Conservation (phyloP, 164 flowering plant genomes). For the Macadamia tetraphylla region DNA sequence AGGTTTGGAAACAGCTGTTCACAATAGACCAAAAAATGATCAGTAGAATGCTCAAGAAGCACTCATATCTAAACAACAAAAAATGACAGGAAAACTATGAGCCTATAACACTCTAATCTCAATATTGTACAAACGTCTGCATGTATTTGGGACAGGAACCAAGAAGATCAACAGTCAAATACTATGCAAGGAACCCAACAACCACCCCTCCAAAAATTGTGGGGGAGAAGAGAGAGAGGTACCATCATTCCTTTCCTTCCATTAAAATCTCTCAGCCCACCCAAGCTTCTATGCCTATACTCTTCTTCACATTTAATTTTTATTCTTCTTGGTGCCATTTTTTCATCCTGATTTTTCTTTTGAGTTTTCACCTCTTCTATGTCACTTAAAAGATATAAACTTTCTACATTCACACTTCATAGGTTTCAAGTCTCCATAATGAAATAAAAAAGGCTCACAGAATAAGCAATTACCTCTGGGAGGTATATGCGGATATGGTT, state of each 20-base stretch:
- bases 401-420: background rate
- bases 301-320: background rate
- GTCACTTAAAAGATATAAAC: background rate
- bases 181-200: background rate
- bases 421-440: background rate
- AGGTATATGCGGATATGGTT: conserved; percentile 76
- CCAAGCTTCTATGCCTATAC: too few relatives aligned
- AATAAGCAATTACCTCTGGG: conserved; percentile 54
- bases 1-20: conserved; percentile 91
- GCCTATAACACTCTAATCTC: background rate
- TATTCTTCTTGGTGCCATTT: background rate
- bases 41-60: background rate
- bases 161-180: background rate
- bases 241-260: too few relatives aligned
- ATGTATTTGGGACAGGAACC: background rate
- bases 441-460: background rate
- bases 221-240: too few relatives aligned
- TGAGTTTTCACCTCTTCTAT: background rate
- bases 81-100: background rate
- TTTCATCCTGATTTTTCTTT: too few relatives aligned
- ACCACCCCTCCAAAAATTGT: background rate
- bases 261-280: too few relatives aligned
- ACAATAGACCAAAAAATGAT: conserved; percentile 10
- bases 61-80: background rate
- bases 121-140: background rate